Conservation (phyloP, 495 filamentous ascomycete species). For the Aspergillus wentii region DNA sequence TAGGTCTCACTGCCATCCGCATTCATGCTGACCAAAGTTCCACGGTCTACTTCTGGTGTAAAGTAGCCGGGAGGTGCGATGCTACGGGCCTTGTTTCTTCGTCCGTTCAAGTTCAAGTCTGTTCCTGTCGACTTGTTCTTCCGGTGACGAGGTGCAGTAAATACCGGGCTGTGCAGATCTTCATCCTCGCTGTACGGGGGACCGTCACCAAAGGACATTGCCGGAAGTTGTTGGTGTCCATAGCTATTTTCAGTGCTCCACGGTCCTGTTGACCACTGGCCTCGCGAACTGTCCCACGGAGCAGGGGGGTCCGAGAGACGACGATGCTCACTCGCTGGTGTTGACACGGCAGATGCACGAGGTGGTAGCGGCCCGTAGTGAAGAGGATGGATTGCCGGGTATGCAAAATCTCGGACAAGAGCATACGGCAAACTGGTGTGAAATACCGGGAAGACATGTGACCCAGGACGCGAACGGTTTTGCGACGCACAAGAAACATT, state of each 20-base stretch:
- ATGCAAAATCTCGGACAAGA: slow-evolving; percentile 93
- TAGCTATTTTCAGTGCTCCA: slow-evolving; percentile 42
- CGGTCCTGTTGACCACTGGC: slow-evolving; percentile 46
- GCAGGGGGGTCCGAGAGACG: slow-evolving; percentile 76
- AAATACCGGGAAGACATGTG: slow-evolving; percentile 75
- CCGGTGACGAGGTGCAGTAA: slow-evolving; percentile 68
- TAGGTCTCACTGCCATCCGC: slow-evolving; percentile 74
- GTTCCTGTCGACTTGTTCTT: slow-evolving; percentile 70
- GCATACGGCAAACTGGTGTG: slow-evolving; percentile 86
- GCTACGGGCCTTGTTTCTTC: slow-evolving; percentile 30
- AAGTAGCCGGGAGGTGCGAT: slow-evolving; percentile 28
- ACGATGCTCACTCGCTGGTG: slow-evolving; percentile 76
- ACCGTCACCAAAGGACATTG: slow-evolving; percentile 84
- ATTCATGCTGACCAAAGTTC: slow-evolving; percentile 61
- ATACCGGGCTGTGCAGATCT: slow-evolving; percentile 86
- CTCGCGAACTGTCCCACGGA: slow-evolving; percentile 48
- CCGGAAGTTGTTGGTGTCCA: slow-evolving; percentile 63
- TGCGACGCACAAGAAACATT: slow-evolving; percentile 52
- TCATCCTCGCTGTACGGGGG: slow-evolving; percentile 98
- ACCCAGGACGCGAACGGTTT: slow-evolving; percentile 64
- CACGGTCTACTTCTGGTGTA: slow-evolving; percentile 47
- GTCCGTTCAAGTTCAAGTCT: slow-evolving; percentile 38
- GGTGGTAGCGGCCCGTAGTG: slow-evolving; percentile 85
- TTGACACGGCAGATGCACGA: slow-evolving; percentile 76
- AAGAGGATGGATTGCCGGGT: slow-evolving; percentile 72